phyloP scores from a whole-genome alignment of 192 early-diverging fungal species.

The Powellomyces hirtus region DNA sequence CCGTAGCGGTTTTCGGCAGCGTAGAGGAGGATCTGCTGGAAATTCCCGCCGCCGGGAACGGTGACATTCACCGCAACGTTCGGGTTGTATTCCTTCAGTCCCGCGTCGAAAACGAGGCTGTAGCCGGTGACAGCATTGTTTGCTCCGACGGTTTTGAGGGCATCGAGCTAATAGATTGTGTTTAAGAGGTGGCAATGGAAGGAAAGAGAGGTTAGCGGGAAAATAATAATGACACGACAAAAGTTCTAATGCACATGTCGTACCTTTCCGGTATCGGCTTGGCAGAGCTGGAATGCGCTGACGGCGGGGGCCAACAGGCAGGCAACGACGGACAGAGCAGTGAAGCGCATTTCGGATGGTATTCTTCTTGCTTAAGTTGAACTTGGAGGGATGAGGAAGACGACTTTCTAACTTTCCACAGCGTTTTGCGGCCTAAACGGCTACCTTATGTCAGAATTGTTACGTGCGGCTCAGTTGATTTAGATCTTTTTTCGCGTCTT shows the following conservation, averaged over 20 bases:
- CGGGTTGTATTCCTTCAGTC: neutral
- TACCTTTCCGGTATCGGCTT: neutral
- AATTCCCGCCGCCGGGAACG: neutral
- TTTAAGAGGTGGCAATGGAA: neutral
- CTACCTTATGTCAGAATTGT: no score
- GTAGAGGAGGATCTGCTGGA: constrained; percentile 1
- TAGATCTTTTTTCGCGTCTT: no score
- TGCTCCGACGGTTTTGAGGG: neutral
- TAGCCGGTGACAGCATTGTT: neutral
- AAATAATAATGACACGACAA: neutral
- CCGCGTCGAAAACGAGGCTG: neutral
- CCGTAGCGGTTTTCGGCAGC: neutral
- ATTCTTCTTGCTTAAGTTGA: neutral
- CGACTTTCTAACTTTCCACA: no score
- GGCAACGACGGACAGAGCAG: neutral
- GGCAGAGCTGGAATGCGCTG: neutral
- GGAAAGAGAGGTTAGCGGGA: neutral
- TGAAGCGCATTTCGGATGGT: neutral
- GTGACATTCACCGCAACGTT: constrained; percentile 4
- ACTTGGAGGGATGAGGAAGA: neutral
- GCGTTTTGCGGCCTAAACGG: no score
- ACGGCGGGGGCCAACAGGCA: neutral
- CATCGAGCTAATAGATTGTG: neutral
- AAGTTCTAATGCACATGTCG: neutral
- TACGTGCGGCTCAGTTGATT: no score